These are phyloP conservation scores for Leccinum insigne DNA, from an alignment of 1,284 basidiomycete genomes.

Conservation along the genomic window DNA sequence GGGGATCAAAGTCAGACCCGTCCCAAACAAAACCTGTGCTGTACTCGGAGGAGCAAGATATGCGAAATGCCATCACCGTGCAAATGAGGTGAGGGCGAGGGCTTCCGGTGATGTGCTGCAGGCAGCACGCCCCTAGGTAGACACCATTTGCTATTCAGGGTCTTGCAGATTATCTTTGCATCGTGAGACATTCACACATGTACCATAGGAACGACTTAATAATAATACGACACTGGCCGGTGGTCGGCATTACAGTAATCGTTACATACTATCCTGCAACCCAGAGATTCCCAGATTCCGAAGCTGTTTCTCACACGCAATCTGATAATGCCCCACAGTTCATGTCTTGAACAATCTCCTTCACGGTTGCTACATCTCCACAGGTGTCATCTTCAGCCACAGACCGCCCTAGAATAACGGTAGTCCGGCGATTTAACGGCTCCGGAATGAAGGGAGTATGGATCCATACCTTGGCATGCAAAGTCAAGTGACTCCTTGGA, in stretches of 20 bases:
- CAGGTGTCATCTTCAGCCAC: constrained; percentile 31
- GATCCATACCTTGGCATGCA: constrained; percentile 42
- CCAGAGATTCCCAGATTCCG: background rate
- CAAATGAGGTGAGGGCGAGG: background rate
- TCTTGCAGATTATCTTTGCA: background rate
- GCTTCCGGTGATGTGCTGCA: background rate
- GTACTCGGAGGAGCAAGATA: background rate
- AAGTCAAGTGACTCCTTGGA: constrained; percentile 54
- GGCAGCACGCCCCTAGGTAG: background rate
- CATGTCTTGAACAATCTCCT: background rate
- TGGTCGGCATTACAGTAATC: background rate
- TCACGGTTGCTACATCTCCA: constrained; percentile 11
- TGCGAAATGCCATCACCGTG: background rate
- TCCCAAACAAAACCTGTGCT: background rate
- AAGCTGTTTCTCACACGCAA: background rate
- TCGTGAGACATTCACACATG: background rate
- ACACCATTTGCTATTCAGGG: background rate
- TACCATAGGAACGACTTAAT: background rate
- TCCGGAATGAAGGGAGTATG: background rate
- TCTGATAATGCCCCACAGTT: background rate
- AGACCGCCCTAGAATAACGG: constrained; percentile 24
- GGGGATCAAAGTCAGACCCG: background rate
- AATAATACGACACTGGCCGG: background rate
- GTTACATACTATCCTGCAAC: background rate
- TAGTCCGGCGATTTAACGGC: background rate